A percentile compares a stretch with the other conserved stretches of the same genome.
Evolutionary conservation across 805 yeast species (phyloP).

Genomic region (Torulaspora microellipsoides): DNA sequence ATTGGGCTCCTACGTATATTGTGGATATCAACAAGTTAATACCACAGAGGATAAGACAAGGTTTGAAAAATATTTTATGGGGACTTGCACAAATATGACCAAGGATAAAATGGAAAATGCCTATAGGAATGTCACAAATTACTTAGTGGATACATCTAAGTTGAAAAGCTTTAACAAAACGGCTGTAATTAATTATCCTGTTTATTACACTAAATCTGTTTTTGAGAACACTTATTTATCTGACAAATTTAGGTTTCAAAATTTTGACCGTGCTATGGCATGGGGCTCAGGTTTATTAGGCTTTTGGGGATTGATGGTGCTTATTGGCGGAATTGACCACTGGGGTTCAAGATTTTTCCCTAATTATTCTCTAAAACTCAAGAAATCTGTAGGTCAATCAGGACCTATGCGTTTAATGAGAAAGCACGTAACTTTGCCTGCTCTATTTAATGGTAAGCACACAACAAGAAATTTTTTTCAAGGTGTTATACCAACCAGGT

Average conservation of each 20-base stretch:
- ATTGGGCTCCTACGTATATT: constrained; percentile 30
- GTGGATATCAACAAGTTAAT: constrained; percentile 21
- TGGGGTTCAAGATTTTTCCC: constrained; percentile 43
- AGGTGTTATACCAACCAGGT: constrained; percentile 21
- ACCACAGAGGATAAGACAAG: constrained; percentile 10
- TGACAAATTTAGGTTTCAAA: constrained; percentile 32
- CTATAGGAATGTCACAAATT: constrained; percentile 43
- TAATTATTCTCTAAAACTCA: constrained; percentile 27
- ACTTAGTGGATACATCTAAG: constrained; percentile 35
- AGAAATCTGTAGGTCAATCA: constrained; percentile 24
- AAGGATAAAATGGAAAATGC: constrained; percentile 34
- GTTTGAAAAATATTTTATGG: constrained; percentile 24
- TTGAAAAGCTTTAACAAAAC: constrained; percentile 36
- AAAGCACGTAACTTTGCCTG: constrained; percentile 19
- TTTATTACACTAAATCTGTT: constrained; percentile 26
- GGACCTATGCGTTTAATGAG: constrained; percentile 12
- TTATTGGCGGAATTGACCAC: constrained; percentile 40
- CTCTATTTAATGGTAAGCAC: constrained; percentile 13
- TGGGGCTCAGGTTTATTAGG: constrained; percentile 45
- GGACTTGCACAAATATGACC: constrained; percentile 35
- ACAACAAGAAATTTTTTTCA: constrained; percentile 9
- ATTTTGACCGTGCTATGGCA: constrained; percentile 37
- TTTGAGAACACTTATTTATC: constrained; percentile 28
- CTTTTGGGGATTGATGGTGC: constrained; percentile 45
- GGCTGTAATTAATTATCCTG: constrained; percentile 36